Base-by-base conservation (phyloP, 1,139 yeast species). In the Candida frijolesensis region DNA sequence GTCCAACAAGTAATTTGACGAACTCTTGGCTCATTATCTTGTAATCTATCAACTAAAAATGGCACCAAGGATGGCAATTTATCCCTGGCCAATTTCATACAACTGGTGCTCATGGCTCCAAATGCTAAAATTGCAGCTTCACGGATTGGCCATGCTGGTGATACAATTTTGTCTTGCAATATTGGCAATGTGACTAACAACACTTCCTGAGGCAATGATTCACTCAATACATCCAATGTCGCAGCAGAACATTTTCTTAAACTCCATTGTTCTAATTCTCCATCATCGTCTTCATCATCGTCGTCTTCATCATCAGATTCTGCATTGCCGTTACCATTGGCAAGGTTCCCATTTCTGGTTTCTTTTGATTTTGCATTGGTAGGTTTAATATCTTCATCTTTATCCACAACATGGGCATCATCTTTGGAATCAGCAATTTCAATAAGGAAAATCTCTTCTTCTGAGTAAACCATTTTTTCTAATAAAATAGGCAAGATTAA, bases 1-100 rank as follows among this genome's bases (percentile, higher is more conserved):
- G 98, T 89, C 99, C 99, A 94, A 71, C 98, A 92, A 0, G 96
- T 76, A 49, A 94, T 94, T 66, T 90, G 96, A 57, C 98, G 80
- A 9, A 94, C 96, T 43, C 96, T 81, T 7, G 96, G 87, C 68
- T 91, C 88, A 12, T 72, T 68, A 65, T 92, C 97, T 50, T 76
- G 76, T 54, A 92, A 71, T 60, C 96, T 78, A 51, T 90, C 90
- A 29, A 91, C 92, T 55, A 94, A 76, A 62, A 86, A 92, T 39
- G 96, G 97, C 33, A 94, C 85, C 49, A 94, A 74, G 14, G 84
- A 81, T 1, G 97, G 96, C 45, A 94, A 72, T 60, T 88, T 88
- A 42, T 83, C 84, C 19, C 84, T 71, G 15, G 92, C 84, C 49
- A 82, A 78, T 50, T 86, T 89, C 49, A 86, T 76, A 60, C 96